Percentiles rank a stretch among this genome's conserved stretches.
Evolutionary conservation across 768 basidiomycete species (phyloP).

Genomic region (Daedaleopsis sinensis): DNA sequence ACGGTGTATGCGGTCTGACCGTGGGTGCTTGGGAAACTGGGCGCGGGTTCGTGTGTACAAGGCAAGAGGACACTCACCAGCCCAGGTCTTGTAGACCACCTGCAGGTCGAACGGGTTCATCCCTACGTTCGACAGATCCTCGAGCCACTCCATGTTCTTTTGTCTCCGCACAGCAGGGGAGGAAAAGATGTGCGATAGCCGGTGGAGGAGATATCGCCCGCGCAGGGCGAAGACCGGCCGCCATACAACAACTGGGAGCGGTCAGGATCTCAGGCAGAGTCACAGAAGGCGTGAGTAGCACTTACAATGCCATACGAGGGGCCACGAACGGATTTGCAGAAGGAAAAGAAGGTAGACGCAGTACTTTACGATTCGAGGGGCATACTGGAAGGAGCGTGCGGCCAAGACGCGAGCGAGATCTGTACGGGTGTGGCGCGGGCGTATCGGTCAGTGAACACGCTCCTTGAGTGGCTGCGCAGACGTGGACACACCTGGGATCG

Average conservation of each 20-base stretch:
- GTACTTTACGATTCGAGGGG: constrained; percentile 38
- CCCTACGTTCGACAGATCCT: constrained; percentile 55
- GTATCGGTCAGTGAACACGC: too few relatives aligned
- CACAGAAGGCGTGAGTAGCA: constrained; percentile 20
- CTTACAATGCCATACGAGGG: constrained; percentile 72
- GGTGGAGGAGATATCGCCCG: constrained; percentile 36
- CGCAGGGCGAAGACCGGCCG: constrained; percentile 44
- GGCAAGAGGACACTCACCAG: constrained; percentile 47
- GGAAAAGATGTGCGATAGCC: constrained; percentile 41
- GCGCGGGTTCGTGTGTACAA: not conserved
- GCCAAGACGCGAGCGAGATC: constrained; percentile 15
- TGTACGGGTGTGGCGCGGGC: not conserved
- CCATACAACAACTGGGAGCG: constrained; percentile 53
- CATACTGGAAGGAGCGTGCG: constrained; percentile 11
- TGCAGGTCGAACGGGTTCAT: constrained; percentile 53
- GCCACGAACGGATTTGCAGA: constrained; percentile 63
- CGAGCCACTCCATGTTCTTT: constrained; percentile 45
- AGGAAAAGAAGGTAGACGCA: constrained; percentile 51
- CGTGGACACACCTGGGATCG: constrained; percentile 7
- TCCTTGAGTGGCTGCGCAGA: not conserved
- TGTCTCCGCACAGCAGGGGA: constrained; percentile 11
- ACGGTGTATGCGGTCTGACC: not conserved
- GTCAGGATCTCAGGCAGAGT: not conserved
- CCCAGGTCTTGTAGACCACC: constrained; percentile 49
- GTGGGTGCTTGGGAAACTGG: not conserved